Base-by-base conservation (phyloP, 192 early-diverging fungal genomes). In the Physocladia obscura region DNA sequence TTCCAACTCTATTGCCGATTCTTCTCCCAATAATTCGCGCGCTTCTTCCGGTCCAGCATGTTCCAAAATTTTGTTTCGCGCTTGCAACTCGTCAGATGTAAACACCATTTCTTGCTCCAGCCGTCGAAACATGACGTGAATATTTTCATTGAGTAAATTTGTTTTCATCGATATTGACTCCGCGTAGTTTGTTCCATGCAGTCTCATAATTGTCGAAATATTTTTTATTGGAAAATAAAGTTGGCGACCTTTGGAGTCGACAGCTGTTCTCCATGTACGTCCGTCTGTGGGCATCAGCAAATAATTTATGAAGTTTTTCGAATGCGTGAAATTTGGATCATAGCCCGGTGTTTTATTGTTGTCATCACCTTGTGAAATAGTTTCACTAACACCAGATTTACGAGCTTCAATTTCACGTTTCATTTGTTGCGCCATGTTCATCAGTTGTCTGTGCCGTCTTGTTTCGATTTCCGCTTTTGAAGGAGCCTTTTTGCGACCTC, bases 81-180 rank as follows among this genome's bases (percentile, higher is more conserved):
- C 65, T 26, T 69, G 74, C 57, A 73, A 50, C 21, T 39, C 61
- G 19, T 79, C 81, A 24, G 75, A 24, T 4, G 70, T 69, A 8
- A 72, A 60, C 38, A 79, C 21, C 50, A 80, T 4, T n/a, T 71
- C 44, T 21, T 56, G n/a, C 32, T 71, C 69, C n/a, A 61, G 17
- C 39, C 37, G 19, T 31, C 69, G 4, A 0, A 71, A 27, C 31
- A 71, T 29, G 11, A 71, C 69, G 57, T 71, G 69, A 60, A 71
- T 62, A 49, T 40, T 71, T 27, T 34, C 49, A 3, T 47, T 47
- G 2, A 71, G 31, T 36, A 71, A 51, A 47, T 71, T 58, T 13
- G 40, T 44, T 44, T n/a, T n/a, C 8, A n/a, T n/a, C 8, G 40
- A 8, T 13, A 44, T 44, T 13, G 21, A 49, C 26, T 22, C 15